Conservation (phyloP, 768 basidiomycete genomes). For the Phanerochaete sordida region DNA sequence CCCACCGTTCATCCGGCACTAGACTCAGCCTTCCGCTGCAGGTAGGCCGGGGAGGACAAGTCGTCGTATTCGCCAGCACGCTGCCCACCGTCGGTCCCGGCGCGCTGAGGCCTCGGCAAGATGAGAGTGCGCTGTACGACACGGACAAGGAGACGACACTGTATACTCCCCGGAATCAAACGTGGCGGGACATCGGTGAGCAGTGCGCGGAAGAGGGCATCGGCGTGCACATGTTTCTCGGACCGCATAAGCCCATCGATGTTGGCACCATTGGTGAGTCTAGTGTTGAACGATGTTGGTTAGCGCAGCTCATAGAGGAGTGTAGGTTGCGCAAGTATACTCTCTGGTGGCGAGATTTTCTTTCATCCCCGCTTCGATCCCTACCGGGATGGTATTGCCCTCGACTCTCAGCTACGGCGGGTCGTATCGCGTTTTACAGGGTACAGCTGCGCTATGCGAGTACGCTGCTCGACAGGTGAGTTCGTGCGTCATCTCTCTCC, state of each 20-base stretch:
- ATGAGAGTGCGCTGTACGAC: slow-evolving; percentile 68
- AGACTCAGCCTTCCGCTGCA: slow-evolving; percentile 20
- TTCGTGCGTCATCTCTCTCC: background rate
- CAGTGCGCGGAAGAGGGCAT: slow-evolving; percentile 88
- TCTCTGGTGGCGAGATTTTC: slow-evolving; percentile 88
- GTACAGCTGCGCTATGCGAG: slow-evolving; percentile 76
- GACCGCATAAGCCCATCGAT: slow-evolving; percentile 77
- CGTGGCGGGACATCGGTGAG: slow-evolving; percentile 82
- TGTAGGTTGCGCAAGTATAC: slow-evolving; percentile 58
- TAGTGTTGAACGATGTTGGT: background rate
- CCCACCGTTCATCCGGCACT: slow-evolving; percentile 8
- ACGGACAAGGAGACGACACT: slow-evolving; percentile 83
- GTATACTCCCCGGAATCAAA: slow-evolving; percentile 72
- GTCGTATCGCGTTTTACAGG: slow-evolving; percentile 66
- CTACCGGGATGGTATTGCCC: slow-evolving; percentile 54
- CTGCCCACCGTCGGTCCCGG: slow-evolving; percentile 73
- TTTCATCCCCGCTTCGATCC: slow-evolving; percentile 89
- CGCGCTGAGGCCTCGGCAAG: slow-evolving; percentile 50
- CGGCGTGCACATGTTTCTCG: slow-evolving; percentile 86
- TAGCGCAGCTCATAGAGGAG: slow-evolving; percentile 5
- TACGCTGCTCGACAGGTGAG: slow-evolving; percentile 83
- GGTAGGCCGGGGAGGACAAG: slow-evolving; percentile 75
- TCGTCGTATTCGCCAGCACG: slow-evolving; percentile 66
- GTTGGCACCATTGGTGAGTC: slow-evolving; percentile 76
- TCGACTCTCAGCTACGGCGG: slow-evolving; percentile 76